Evolutionary conservation across 2,329 filamentous ascomycete species (phyloP).

Genomic region (Pestalotiopsis sp.): DNA sequence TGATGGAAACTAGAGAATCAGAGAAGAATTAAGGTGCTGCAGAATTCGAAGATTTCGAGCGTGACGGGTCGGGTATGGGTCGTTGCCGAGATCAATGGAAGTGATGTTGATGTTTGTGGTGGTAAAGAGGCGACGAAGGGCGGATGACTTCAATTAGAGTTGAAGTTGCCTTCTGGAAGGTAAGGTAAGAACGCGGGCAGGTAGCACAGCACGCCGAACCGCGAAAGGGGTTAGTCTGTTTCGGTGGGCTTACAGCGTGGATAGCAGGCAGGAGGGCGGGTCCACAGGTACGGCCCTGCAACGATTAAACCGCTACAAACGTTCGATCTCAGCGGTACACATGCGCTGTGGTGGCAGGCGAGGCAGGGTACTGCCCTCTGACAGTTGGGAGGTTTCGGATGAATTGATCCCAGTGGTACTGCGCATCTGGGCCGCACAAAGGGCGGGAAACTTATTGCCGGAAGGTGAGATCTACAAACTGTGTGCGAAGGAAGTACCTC

Average conservation of each 20-base stretch:
- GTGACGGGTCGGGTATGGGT: not conserved
- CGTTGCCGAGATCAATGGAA: not conserved
- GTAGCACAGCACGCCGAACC: not conserved
- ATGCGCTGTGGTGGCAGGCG: no score
- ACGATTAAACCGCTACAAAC: not conserved
- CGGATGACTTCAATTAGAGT: not conserved
- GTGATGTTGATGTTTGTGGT: not conserved
- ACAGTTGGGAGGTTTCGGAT: no score
- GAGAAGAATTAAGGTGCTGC: not conserved
- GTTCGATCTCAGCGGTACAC: no score
- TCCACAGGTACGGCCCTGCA: not conserved
- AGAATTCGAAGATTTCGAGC: not conserved
- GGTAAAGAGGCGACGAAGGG: not conserved
- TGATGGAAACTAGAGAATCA: not conserved
- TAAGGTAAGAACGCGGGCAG: not conserved
- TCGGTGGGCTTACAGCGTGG: not conserved
- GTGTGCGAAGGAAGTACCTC: not conserved
- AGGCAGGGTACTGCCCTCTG: no score
- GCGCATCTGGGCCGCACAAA: no score
- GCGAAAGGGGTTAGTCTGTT: not conserved
- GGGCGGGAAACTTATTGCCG: no score
- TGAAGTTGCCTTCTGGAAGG: not conserved
- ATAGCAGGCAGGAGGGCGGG: no score
- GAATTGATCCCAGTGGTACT: no score
- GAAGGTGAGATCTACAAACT: no score